Conservation (phyloP, 2,329 filamentous ascomycete species). For the Beauveria sp. region DNA sequence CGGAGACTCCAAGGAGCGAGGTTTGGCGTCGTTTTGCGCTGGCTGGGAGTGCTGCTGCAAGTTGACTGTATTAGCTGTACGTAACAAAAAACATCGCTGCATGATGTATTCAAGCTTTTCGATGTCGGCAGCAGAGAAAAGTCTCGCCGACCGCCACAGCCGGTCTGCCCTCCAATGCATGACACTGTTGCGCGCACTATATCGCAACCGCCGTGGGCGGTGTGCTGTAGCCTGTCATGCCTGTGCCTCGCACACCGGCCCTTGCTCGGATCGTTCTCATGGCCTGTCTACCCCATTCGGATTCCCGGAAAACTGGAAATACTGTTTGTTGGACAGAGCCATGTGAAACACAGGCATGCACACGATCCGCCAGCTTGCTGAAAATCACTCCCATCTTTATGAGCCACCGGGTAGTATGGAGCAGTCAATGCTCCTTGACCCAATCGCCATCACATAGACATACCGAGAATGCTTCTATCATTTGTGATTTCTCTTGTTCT, state of each 20-base stretch:
- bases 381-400: background rate
- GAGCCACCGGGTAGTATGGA: background rate
- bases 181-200: background rate
- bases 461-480: background rate
- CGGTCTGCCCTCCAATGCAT: background rate
- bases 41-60: background rate
- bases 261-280: background rate
- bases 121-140: background rate
- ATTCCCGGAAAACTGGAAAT: constrained; percentile 1
- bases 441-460: background rate
- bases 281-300: background rate
- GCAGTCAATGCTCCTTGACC: background rate
- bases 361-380: background rate
- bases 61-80: background rate
- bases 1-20: background rate
- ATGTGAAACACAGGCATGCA: constrained; percentile 1
- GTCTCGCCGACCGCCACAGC: background rate
- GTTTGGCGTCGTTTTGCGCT: background rate
- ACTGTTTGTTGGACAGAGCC: background rate
- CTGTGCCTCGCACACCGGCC: background rate
- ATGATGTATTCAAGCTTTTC: background rate
- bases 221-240: background rate
- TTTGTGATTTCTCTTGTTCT: background rate
- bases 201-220: background rate
- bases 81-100: background rate